Evolutionary conservation across 129 eudicot species (phyloP), one percentile per base, ranked within the genome.

Genomic region (Centrapalus pauciflorus): DNA sequence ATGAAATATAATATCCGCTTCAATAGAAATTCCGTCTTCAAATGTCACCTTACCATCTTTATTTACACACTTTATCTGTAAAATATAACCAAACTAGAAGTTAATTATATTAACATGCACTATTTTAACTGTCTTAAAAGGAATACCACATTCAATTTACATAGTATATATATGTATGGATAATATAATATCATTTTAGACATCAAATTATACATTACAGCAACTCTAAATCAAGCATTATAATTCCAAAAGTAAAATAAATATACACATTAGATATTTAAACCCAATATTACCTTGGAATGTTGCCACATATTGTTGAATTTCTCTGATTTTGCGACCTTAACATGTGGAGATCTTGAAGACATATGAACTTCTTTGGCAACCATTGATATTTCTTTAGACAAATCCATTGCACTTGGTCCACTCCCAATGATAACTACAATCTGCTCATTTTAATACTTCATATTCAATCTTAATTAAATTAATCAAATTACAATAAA

Each of bases 351-450:
- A 21, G 77, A 41, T 78, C 87, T 85, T 38, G 82, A 69, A 4
- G 85, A 80, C 9, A 85, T 66, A 65, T 88, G 89, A 72, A 85
- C 96, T 63, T 88, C 71, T 73, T 82, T 85, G 7, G 92, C 89
- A 6, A 85, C 85, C 3, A n/a, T 56, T 7, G 89, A 77, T 25
- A 88, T 80, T 17, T 88, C 96, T 26, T 28, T 30, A 0, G 83
- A 78, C 26, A 85, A 77, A 52, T 88, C 96, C 2, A 11, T 1
- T 13, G 79, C 96, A 67, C 87, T 88, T 3, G 89, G 81, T 43
- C 89, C 92, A 55, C 12, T 66, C 61, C 93, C 96, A 67, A 88
- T 73, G 27, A 80, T 37, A 4, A 88, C 89, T 64, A 85, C 96
- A 55, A 80, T 55, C 96, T 88, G 62, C 6, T 33, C 49, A 21